Evolutionary conservation across 495 filamentous ascomycete genomes (phyloP), one percentile per base, ranked within the genome.

Genomic region (Neurospora sp.): DNA sequence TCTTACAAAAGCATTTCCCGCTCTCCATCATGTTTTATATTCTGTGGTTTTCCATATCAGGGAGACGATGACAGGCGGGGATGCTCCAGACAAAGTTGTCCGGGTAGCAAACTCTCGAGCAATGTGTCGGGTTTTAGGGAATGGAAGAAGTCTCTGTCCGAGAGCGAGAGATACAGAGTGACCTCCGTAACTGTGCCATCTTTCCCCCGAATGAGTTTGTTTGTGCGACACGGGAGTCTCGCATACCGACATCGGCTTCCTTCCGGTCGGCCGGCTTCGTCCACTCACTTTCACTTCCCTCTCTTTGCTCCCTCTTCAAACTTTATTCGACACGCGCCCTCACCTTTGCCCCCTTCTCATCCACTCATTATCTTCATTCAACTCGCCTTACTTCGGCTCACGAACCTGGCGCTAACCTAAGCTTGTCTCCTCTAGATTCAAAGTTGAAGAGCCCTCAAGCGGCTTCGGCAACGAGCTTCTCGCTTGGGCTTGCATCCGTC

Each of bases 401-500:
- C 53, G 38, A 69, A 41, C n/a, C 18, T 72, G 71, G 44, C 11
- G 70, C 72, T 77, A 74, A 77, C 61, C 35, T 70, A 6, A 8
- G 3, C 14, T 1, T 27, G 16, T 27, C 75, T 71, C 69, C 48
- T 74, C 72, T 69, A 85, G 94, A 76, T 91, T 98, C 82, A 97
- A 94, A 80, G 85, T 97, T 75, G 91, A 94, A 78, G 91, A 97
- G 76, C 88, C 92, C 70, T 70, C 74, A 59, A 70, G 73, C 77
- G 71, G 74, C 72, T 73, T 79, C 71, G 73, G 87, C 73, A 91
- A 94, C 74, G 82, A 88, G 39, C 78, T 94, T 22, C 89, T 91
- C 35, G 92, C 91, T 14, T 97, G 95, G 94, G 89, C 93, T 39
- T 97, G 94, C 80, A 91, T 97, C 77, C 89, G 93, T 35, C 89